Evolutionary conservation across 2,329 filamentous ascomycete genomes (phyloP).

Genomic region (Didymellaceae sp.): DNA sequence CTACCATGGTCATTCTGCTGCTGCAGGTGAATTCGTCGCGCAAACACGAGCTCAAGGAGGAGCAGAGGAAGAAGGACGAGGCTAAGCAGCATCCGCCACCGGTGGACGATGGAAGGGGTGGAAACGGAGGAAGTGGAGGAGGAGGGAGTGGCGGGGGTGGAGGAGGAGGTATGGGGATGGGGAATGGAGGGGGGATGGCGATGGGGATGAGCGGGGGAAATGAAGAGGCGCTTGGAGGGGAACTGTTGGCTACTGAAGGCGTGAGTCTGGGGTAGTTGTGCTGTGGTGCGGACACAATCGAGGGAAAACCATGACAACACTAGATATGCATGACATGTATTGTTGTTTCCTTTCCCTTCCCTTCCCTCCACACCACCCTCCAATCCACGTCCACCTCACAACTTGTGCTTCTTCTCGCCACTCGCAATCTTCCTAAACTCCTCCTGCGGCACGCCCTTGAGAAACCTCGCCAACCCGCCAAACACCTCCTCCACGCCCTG

Average conservation of each 20-base stretch:
- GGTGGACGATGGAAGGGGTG: too few species aligned
- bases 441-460: conserved; percentile 80
- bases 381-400: conserved; percentile 58
- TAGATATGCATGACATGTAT: too few species aligned
- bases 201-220: too few species aligned
- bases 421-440: conserved; percentile 86
- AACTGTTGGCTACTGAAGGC: conserved; percentile 42
- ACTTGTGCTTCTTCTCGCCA: conserved; percentile 93
- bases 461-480: conserved; percentile 80
- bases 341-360: too few species aligned
- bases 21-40: conserved; percentile 13
- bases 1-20: conserved; percentile 14
- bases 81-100: conserved; percentile 18
- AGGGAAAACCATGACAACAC: too few species aligned
- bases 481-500: conserved; percentile 87
- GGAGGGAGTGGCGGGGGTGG: too few species aligned
- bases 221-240: conserved; percentile 36
- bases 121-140: too few species aligned
- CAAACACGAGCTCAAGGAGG: conserved; percentile 47
- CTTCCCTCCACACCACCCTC: too few species aligned
- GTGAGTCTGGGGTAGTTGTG: conserved; percentile 39
- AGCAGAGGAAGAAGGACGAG: conserved; percentile 48
- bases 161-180: too few species aligned
- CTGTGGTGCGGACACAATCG: too few species aligned
- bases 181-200: too few species aligned